Evolutionary conservation across 2,329 filamentous ascomycete genomes (phyloP).

Genomic region (Aspergillus persii): DNA sequence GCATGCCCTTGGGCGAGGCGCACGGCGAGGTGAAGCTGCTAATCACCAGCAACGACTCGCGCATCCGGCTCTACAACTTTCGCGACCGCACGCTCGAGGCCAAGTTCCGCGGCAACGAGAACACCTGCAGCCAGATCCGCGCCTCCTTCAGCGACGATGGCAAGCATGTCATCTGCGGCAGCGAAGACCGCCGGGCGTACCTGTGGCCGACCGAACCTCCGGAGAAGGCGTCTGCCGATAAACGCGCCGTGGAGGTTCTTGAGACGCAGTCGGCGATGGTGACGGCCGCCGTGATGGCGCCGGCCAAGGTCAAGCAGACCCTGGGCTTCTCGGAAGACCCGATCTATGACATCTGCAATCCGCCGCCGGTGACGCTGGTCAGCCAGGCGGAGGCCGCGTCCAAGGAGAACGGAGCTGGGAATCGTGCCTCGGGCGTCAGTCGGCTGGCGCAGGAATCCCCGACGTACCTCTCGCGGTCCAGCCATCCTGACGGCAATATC

Average conservation of each 20-base stretch:
- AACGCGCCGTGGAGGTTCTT: conserved; percentile 81
- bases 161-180: conserved; percentile 84
- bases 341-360: conserved; percentile 95
- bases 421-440: conserved; percentile 32
- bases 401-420: conserved; percentile 19
- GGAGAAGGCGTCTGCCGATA: conserved; percentile 68
- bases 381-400: conserved; percentile 50
- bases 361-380: conserved; percentile 79
- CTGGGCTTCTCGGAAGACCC: conserved; percentile 82
- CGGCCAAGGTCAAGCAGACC: conserved; percentile 71
- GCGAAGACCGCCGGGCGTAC: conserved; percentile 85
- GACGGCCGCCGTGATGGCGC: conserved; percentile 84
- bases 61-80: conserved; percentile 84
- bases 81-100: conserved; percentile 79
- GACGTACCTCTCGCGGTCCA: conserved; percentile 71
- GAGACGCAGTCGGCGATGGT: conserved; percentile 87
- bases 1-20: conserved; percentile 55
- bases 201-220: conserved; percentile 72
- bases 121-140: conserved; percentile 84
- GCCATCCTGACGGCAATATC: conserved; percentile 80
- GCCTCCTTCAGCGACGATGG: conserved; percentile 86
- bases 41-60: conserved; percentile 92
- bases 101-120: conserved; percentile 90
- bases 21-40: conserved; percentile 75
- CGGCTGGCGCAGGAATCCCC: conserved; percentile 65